Evolutionary conservation across 176 grass and related monocot genomes (phyloP), one percentile per base, ranked within the genome.

Genomic region (Oryza meyeriana): DNA sequence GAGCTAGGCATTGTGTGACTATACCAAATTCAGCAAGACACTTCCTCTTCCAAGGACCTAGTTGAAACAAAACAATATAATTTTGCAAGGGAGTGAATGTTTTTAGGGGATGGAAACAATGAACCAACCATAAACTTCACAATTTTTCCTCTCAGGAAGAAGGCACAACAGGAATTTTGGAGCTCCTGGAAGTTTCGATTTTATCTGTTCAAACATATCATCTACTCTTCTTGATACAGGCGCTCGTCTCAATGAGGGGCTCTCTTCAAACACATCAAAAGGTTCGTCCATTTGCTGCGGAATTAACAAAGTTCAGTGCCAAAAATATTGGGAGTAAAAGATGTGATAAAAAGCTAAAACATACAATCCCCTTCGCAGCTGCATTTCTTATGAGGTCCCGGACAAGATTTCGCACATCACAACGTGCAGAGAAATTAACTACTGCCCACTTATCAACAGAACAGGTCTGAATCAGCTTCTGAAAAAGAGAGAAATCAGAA

Each of bases 31-130:
- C 95, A 16, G 92, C 57, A 35, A 98, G 92, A 66, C 95, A 98
- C 66, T 94, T 94, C 52, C 88, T 84, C 81, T 98, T 98, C 95
- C 92, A 98, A 42, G 95, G 92, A 52, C 95, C 95, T 98, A 80
- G 41, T 36, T 84, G 10, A 81, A 34, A 71, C 26, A 57, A 85
- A 22, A 67, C 31, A 84, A 66, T 82, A 55, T 7, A 13, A 72
- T 50, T 62, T 70, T 39, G 33, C 4, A 87, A 38, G 63, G 57
- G 13, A 27, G 16, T 57, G 31, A 81, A 74, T 55, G 27, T 0
- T 63, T 72, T 78, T 41, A 30, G n/a, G 25, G n/a, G 77, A 81
- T 18, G 41, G 22, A 45, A 69, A 39, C 26, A 89, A 86, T 42
- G 69, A 22, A 85, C 82, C 27, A 79, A 98, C 96, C 96, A 67